phyloP scores from a whole-genome alignment of 306 rosid species.

The Delonix regia region DNA sequence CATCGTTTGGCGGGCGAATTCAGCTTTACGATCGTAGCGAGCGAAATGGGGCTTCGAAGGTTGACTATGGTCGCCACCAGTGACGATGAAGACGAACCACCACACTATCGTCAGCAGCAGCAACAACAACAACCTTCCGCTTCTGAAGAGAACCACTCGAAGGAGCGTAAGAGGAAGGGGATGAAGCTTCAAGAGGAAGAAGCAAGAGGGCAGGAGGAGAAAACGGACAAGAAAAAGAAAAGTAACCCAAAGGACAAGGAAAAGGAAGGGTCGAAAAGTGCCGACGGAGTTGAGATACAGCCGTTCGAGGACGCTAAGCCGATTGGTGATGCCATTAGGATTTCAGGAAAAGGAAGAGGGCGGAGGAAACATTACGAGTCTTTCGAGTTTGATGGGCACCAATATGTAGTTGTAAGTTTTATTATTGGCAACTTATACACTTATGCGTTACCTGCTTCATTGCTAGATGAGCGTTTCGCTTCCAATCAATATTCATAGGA shows the following conservation, averaged over 20 bases:
- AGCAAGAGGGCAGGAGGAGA: neutral
- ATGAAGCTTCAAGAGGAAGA: slow-evolving; percentile 46
- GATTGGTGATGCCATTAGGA: slow-evolving; percentile 68
- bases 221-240: neutral
- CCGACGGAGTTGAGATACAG: slow-evolving; percentile 47
- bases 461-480: neutral
- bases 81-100: slow-evolving; percentile 73
- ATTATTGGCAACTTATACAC: neutral
- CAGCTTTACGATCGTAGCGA: neutral
- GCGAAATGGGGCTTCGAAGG: slow-evolving; percentile 73
- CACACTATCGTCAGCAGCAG: slow-evolving; percentile 27
- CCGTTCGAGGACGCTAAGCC: slow-evolving; percentile 72
- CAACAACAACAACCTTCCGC: neutral
- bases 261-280: slow-evolving; percentile 25
- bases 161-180: slow-evolving; percentile 55
- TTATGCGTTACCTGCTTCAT: neutral
- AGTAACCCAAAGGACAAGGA: slow-evolving; percentile 2
- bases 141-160: slow-evolving; percentile 31
- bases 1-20: slow-evolving; percentile 25
- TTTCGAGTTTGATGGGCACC: slow-evolving; percentile 77
- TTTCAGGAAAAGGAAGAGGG: slow-evolving; percentile 76
- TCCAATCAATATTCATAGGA: neutral
- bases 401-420: slow-evolving; percentile 62
- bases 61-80: slow-evolving; percentile 70
- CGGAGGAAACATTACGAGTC: slow-evolving; percentile 68